phyloP scores from a whole-genome alignment of 306 rosid genomes.

The Styphnolobium japonicum region DNA sequence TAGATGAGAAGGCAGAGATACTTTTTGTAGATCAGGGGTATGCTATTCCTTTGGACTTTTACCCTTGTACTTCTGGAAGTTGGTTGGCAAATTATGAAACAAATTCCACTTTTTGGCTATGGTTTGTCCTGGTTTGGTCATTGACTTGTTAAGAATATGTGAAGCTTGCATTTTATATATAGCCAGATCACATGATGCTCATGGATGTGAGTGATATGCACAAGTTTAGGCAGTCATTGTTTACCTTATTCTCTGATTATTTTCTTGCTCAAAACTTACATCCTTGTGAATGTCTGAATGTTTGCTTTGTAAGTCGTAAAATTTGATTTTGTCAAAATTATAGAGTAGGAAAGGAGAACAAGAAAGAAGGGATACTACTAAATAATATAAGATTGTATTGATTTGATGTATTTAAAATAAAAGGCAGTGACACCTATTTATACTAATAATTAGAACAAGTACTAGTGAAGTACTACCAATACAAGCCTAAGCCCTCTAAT shows the following conservation, averaged over 20 bases:
- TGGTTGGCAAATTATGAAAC: conserved; percentile 16
- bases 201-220: neutral
- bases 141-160: neutral
- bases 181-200: neutral
- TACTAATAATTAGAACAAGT: too few species aligned
- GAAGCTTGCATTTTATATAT: neutral
- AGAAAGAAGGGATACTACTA: too few species aligned
- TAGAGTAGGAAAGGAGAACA: too few species aligned
- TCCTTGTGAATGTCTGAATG: neutral
- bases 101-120: neutral
- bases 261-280: neutral
- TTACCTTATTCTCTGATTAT: neutral
- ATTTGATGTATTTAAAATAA: too few species aligned
- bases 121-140: conserved; percentile 1
- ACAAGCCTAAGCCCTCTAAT: too few species aligned
- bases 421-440: too few species aligned
- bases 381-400: too few species aligned
- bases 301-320: neutral
- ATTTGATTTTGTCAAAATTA: too few species aligned
- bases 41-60: conserved; percentile 16
- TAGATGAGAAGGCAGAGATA: conserved; percentile 88
- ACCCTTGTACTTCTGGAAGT: conserved; percentile 9
- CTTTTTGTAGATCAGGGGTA: conserved; percentile 85
- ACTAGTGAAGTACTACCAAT: too few species aligned
- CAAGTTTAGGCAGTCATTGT: neutral